Conservation (phyloP, 2,329 filamentous ascomycete species). For the Alternaria brassicae region DNA sequence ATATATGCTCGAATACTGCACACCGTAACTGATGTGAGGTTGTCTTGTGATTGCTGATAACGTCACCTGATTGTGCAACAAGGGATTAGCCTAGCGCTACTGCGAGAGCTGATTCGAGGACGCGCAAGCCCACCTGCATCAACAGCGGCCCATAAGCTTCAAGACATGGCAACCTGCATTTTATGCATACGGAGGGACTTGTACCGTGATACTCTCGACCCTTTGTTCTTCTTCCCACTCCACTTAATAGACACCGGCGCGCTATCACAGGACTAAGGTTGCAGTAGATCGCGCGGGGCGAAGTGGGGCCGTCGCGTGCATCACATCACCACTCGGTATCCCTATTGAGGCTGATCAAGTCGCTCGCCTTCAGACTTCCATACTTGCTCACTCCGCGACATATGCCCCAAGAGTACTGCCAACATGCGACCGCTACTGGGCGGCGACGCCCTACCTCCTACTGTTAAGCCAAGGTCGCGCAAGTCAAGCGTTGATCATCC, state of each 20-base stretch:
- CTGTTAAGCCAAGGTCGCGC: constrained; percentile 44
- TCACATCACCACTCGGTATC: constrained; percentile 17
- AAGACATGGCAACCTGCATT: constrained; percentile 12
- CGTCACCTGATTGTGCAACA: constrained; percentile 31
- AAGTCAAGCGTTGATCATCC: constrained; percentile 49
- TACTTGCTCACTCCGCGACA: constrained; percentile 1
- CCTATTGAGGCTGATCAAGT: constrained; percentile 11
- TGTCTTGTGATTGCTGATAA: constrained; percentile 20
- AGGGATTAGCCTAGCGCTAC: neutral
- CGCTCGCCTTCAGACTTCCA: constrained; percentile 2
- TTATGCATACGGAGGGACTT: constrained; percentile 6
- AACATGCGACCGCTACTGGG: constrained; percentile 47
- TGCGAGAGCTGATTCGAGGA: constrained; percentile 15
- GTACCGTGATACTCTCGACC: constrained; percentile 7
- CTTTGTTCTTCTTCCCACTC: constrained; percentile 1
- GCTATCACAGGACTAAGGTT: constrained; percentile 19
- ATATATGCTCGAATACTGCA: constrained; percentile 9
- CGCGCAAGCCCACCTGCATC: constrained; percentile 13
- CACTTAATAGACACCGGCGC: constrained; percentile 11
- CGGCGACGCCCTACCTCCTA: constrained; percentile 44
- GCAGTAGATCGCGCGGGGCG: constrained; percentile 26
- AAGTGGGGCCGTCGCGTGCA: constrained; percentile 23
- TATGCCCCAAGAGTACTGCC: constrained; percentile 9
- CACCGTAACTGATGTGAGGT: constrained; percentile 3
- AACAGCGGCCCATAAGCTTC: constrained; percentile 14